Percentiles rank a stretch among this genome's conserved stretches.
Evolutionary conservation across 345 rosid genomes (phyloP).

Genomic region (Euphorbia tirucalli): DNA sequence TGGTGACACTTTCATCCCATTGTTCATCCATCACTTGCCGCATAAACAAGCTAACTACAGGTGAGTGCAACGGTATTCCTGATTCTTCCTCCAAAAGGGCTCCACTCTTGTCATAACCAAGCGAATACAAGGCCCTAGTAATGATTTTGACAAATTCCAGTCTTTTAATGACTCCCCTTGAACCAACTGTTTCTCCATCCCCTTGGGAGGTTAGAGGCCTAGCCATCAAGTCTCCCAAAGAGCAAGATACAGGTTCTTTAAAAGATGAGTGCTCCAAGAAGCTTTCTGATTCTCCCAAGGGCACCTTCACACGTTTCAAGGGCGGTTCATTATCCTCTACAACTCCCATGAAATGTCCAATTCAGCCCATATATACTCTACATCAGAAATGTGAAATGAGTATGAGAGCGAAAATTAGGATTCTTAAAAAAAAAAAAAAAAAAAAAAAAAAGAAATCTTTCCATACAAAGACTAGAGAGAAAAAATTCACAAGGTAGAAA

Average conservation of each 20-base stretch:
- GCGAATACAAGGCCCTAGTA: conserved; percentile 54
- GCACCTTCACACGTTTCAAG: conserved; percentile 51
- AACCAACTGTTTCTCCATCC: conserved; percentile 57
- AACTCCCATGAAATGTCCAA: conserved; percentile 67
- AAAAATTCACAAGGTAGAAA: neutral
- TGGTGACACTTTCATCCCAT: conserved; percentile 54
- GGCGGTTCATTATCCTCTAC: conserved; percentile 72
- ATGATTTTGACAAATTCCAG: conserved; percentile 60
- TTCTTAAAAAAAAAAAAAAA: neutral
- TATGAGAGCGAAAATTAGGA: neutral
- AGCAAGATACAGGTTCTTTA: conserved; percentile 25
- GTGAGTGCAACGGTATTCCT: conserved; percentile 52
- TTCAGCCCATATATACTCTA: conserved; percentile 52
- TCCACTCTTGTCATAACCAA: conserved; percentile 56
- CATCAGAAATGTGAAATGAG: conserved; percentile 4
- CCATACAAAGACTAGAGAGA: neutral
- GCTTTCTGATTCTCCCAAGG: conserved; percentile 39
- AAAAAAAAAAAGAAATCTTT: neutral
- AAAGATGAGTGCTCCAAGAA: conserved; percentile 36
- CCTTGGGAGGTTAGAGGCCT: conserved; percentile 51
- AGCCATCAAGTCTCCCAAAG: conserved; percentile 53
- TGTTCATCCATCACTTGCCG: conserved; percentile 49
- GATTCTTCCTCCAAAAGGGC: conserved; percentile 66
- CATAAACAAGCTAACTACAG: conserved; percentile 39
- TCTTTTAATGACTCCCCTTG: conserved; percentile 57